phyloP scores from a whole-genome alignment of 352 stramenopile species.

The Thalassiosira hispida region DNA sequence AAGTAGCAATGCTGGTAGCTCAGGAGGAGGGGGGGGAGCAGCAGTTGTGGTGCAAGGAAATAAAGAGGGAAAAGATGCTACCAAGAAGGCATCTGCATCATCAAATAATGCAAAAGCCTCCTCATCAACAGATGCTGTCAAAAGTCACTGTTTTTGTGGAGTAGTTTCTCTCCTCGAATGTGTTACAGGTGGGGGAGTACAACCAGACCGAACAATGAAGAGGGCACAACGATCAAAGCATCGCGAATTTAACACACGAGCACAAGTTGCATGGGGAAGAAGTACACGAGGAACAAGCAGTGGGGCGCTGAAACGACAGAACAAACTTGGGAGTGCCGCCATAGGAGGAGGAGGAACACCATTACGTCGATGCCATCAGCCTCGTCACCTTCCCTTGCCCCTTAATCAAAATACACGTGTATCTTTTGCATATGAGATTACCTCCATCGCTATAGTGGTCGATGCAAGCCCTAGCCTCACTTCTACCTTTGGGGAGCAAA shows the following conservation, averaged over 20 bases:
- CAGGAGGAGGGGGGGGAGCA: background rate
- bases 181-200: conserved; percentile 40
- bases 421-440: conserved; percentile 81
- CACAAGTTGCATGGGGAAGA: conserved; percentile 56
- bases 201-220: conserved; percentile 49
- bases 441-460: conserved; percentile 77
- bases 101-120: background rate
- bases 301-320: conserved; percentile 18
- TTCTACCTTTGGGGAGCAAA: conserved; percentile 55
- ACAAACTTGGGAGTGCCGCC: conserved; percentile 2
- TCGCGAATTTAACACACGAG: conserved; percentile 69
- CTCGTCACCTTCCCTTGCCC: conserved; percentile 66
- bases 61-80: conserved; percentile 13
- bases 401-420: conserved; percentile 73
- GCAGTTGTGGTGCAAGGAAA: too few relatives aligned
- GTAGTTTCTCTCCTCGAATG: conserved; percentile 78
- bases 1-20: conserved; percentile 1
- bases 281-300: conserved; percentile 16
- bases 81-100: conserved; percentile 3
- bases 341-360: background rate
- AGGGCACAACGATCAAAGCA: conserved; percentile 57
- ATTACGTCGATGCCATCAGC: conserved; percentile 64
- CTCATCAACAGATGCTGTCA: conserved; percentile 1
- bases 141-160: conserved; percentile 57
- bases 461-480: conserved; percentile 81